Evolutionary conservation across 2,329 filamentous ascomycete species (phyloP).

Genomic region (Penicillium sp.): DNA sequence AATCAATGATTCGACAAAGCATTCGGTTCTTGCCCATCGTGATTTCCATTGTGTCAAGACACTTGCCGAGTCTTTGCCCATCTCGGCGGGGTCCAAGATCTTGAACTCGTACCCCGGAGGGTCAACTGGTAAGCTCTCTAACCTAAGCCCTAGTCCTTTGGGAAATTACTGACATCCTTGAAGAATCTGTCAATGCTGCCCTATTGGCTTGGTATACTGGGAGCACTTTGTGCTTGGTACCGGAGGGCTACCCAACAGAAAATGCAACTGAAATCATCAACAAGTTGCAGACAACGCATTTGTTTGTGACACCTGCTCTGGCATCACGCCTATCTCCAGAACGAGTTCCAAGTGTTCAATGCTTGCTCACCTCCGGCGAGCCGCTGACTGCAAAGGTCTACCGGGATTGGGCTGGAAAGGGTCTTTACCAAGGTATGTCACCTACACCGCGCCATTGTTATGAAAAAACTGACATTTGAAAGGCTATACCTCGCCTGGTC

Average conservation of each 20-base stretch:
- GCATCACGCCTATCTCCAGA: conserved; percentile 65
- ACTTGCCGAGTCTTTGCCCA: conserved; percentile 65
- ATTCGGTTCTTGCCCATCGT: conserved; percentile 67
- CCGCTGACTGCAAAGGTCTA: conserved; percentile 67
- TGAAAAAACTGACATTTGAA: conserved; percentile 31
- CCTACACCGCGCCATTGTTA: background rate
- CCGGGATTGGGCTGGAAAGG: conserved; percentile 58
- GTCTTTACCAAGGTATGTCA: conserved; percentile 61
- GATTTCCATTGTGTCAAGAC: conserved; percentile 74
- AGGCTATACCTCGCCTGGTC: conserved; percentile 75
- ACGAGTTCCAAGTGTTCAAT: conserved; percentile 64
- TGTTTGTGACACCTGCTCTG: conserved; percentile 81
- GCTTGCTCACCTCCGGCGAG: conserved; percentile 77
- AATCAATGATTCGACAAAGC: conserved; percentile 48
- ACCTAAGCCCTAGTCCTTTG: background rate
- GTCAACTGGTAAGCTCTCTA: conserved; percentile 55
- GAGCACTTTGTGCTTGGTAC: conserved; percentile 70
- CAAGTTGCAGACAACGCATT: conserved; percentile 62
- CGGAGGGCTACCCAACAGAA: conserved; percentile 66
- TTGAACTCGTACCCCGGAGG: conserved; percentile 78
- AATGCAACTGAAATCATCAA: conserved; percentile 66
- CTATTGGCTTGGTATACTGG: conserved; percentile 76
- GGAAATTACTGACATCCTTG: conserved; percentile 10
- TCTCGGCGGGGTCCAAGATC: conserved; percentile 50
- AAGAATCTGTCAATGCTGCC: conserved; percentile 80